Evolutionary conservation across 129 eudicot genomes (phyloP), one percentile per base, ranked within the genome.

Genomic region (Pulicaria dysenterica): DNA sequence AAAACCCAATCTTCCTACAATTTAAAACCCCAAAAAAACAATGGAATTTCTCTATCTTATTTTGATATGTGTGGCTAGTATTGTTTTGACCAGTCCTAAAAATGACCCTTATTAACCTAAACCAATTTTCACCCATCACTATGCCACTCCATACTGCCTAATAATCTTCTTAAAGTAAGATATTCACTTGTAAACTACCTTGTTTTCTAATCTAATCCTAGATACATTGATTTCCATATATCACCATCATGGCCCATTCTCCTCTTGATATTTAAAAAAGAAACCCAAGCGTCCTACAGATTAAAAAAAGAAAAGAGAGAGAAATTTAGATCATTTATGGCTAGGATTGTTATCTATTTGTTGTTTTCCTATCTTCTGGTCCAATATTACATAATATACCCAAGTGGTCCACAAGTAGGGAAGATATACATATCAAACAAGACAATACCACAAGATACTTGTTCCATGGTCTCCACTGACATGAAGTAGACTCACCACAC

Each of bases 371-470:
- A 72, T 81, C 84, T 78, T 69, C 55, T 64, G 67, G 74, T 58
- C 79, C 73, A 70, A 6, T 31, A 64, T 54, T 50, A 37, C 61
- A 66, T 53, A 24, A 36, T 36, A 61, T 77, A 53, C 37, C 4
- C 45, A 61, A 77, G 70, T 82, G 94, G 90, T 88, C 90, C 90
- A 88, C 83, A 78, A 64, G 80, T 81, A 75, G 77, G 79, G 66
- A 59, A 80, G 70, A 74, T 70, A 79, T 73, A 61, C 73, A 76
- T 58, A 54, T 80, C 83, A 88, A 9, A 74, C 80, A 77, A 85
- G 91, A 88, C 90, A 85, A 83, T 17, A 63, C 64, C 86, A 83
- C 88, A 79, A 83, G 79, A 81, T 83, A 69, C 73, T 50, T 88
- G 95, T 83, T 68, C 76, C 40, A 64, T 79, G 87, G 95, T 85